Conservation (phyloP, 768 basidiomycete genomes). For the Amanita molliuscula region DNA sequence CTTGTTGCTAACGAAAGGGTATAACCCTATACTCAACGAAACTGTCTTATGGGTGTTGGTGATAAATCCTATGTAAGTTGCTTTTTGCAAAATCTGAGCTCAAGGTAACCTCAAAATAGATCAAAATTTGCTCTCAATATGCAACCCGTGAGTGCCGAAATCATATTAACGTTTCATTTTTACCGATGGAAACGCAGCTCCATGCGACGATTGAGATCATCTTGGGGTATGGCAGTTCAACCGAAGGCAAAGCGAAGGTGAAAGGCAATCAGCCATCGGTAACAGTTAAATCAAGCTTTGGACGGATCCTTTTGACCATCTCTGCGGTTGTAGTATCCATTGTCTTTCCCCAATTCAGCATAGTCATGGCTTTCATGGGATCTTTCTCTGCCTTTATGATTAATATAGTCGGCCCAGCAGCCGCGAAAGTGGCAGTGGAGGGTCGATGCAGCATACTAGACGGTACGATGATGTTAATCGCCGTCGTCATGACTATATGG, state of each 20-base stretch:
- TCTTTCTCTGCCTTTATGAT: slow-evolving; percentile 77
- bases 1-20: slow-evolving; percentile 62
- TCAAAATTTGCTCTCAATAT: slow-evolving; percentile 84
- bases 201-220: slow-evolving; percentile 75
- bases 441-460: slow-evolving; percentile 42
- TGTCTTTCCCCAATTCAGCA: slow-evolving; percentile 67
- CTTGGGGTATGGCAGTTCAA: slow-evolving; percentile 44
- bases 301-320: slow-evolving; percentile 47
- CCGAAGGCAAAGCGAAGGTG: slow-evolving; percentile 25
- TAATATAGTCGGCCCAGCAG: slow-evolving; percentile 68
- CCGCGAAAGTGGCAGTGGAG: slow-evolving; percentile 54
- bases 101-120: slow-evolving; percentile 21
- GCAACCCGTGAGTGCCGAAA: slow-evolving; percentile 48
- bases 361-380: slow-evolving; percentile 84
- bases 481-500: slow-evolving; percentile 62
- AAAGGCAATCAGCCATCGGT: background rate
- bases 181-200: slow-evolving; percentile 32
- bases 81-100: background rate
- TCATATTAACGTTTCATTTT: background rate
- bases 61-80: slow-evolving; percentile 56
- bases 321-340: slow-evolving; percentile 64
- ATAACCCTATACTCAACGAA: slow-evolving; percentile 59
- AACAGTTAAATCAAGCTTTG: slow-evolving; percentile 36
- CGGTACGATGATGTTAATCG: slow-evolving; percentile 37
- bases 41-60: slow-evolving; percentile 84